Percentiles rank a stretch among this genome's conserved stretches.
Conservation (phyloP, 2,329 filamentous ascomycete species). For the Aspergillus sp. region DNA sequence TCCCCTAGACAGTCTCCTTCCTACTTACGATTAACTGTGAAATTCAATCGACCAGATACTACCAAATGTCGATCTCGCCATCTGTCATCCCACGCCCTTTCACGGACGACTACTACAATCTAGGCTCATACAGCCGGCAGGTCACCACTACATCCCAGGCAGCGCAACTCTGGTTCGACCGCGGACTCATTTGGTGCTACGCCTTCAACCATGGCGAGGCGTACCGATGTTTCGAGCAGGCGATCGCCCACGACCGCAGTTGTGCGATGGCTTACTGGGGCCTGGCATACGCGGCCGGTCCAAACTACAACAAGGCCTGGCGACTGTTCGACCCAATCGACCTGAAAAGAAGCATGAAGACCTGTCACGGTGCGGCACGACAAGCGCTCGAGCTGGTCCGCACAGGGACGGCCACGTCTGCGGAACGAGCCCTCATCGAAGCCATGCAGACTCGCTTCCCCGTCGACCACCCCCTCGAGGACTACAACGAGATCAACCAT, state of each 20-base stretch:
- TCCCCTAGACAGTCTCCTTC: no score
- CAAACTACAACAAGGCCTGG: conserved; percentile 79
- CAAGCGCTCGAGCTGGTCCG: conserved; percentile 40
- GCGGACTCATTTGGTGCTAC: conserved; percentile 39
- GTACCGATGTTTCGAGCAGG: conserved; percentile 28
- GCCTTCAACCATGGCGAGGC: conserved; percentile 37
- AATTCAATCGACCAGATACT: no score
- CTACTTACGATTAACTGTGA: conserved; percentile 12
- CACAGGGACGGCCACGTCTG: conserved; percentile 34
- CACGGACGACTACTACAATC: conserved; percentile 25
- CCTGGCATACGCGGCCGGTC: conserved; percentile 62
- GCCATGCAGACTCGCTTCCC: conserved; percentile 53
- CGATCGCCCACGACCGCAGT: conserved; percentile 23
- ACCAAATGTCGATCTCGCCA: neutral
- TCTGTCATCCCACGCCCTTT: neutral
- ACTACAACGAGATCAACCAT: conserved; percentile 54
- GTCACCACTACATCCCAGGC: conserved; percentile 30
- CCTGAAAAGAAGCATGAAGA: conserved; percentile 45
- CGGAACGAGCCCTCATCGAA: conserved; percentile 61
- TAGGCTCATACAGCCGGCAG: conserved; percentile 35
- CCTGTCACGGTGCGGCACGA: conserved; percentile 43
- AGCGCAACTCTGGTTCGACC: conserved; percentile 40
- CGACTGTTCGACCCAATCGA: conserved; percentile 64
- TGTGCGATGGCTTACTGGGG: conserved; percentile 38
- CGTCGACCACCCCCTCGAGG: conserved; percentile 43